Evolutionary conservation across 805 yeast genomes (phyloP).

Genomic region (Starmerella stigmatis): DNA sequence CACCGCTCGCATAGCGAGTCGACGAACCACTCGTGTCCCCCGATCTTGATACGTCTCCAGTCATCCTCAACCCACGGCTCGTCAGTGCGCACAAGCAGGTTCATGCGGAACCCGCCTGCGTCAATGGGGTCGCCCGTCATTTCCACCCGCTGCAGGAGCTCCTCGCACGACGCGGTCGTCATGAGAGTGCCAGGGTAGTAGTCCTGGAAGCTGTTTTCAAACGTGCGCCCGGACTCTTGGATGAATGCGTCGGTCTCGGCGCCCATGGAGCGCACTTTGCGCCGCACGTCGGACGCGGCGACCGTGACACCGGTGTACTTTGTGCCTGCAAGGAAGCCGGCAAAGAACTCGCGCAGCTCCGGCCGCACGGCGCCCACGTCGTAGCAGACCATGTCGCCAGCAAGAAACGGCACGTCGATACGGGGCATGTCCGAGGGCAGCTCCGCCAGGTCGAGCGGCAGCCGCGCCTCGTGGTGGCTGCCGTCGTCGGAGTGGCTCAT

Average conservation of each 20-base stretch:
- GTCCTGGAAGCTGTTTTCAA: conserved; percentile 26
- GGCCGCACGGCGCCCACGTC: conserved; percentile 24
- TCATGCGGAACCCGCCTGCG: conserved; percentile 27
- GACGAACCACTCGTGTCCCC: conserved; percentile 23
- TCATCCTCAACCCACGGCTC: conserved; percentile 29
- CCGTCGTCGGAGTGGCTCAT: conserved; percentile 15
- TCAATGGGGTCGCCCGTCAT: conserved; percentile 15
- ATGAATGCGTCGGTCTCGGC: conserved; percentile 7
- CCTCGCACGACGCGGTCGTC: conserved; percentile 24
- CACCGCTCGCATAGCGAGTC: conserved; percentile 26
- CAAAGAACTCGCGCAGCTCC: conserved; percentile 6
- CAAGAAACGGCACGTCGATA: conserved; percentile 23
- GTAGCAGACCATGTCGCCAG: conserved; percentile 20
- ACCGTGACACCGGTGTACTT: conserved; percentile 20
- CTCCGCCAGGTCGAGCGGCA: conserved; percentile 15
- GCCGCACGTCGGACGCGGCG: conserved; percentile 22
- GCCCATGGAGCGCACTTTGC: conserved; percentile 15
- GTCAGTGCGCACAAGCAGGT: conserved; percentile 25
- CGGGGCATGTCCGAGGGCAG: conserved; percentile 10
- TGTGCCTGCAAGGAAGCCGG: conserved; percentile 5
- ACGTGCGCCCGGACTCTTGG: conserved; percentile 11
- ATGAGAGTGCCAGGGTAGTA: conserved; percentile 26
- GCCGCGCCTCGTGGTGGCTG: conserved; percentile 5
- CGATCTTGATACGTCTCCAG: conserved; percentile 24
- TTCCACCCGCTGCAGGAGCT: conserved; percentile 19